phyloP scores from a whole-genome alignment of 2,329 filamentous ascomycete species.

The Cercospora sesami region DNA sequence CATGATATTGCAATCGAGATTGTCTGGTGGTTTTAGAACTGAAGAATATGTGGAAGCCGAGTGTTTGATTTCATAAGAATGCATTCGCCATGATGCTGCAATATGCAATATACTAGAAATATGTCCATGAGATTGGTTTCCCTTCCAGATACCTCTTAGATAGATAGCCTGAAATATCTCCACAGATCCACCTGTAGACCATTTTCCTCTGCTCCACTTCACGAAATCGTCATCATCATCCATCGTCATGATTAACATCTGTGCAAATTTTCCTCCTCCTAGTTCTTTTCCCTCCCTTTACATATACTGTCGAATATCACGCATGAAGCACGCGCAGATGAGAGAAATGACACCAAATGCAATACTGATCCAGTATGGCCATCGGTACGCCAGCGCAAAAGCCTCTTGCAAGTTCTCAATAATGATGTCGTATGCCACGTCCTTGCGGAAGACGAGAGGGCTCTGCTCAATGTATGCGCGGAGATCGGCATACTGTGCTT shows the following conservation, averaged over 20 bases:
- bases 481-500: constrained; percentile 27
- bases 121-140: too few species aligned
- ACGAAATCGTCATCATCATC: background rate
- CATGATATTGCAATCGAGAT: too few species aligned
- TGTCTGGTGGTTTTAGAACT: too few species aligned
- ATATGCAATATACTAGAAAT: too few species aligned
- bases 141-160: too few species aligned
- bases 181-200: too few species aligned
- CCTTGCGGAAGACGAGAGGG: constrained; percentile 23
- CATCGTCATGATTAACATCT: background rate
- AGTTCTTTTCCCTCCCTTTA: background rate
- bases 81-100: too few species aligned
- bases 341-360: constrained; percentile 38
- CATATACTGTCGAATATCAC: constrained; percentile 40
- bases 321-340: constrained; percentile 33
- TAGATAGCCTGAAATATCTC: too few species aligned
- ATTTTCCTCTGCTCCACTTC: too few species aligned
- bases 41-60: too few species aligned
- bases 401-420: constrained; percentile 31
- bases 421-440: constrained; percentile 32
- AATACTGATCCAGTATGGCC: constrained; percentile 38
- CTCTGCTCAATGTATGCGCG: constrained; percentile 20
- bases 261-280: background rate
- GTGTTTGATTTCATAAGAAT: too few species aligned
- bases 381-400: constrained; percentile 35